Base-by-base conservation (phyloP, 768 basidiomycete genomes). In the Neoboletus subvelutipes region DNA sequence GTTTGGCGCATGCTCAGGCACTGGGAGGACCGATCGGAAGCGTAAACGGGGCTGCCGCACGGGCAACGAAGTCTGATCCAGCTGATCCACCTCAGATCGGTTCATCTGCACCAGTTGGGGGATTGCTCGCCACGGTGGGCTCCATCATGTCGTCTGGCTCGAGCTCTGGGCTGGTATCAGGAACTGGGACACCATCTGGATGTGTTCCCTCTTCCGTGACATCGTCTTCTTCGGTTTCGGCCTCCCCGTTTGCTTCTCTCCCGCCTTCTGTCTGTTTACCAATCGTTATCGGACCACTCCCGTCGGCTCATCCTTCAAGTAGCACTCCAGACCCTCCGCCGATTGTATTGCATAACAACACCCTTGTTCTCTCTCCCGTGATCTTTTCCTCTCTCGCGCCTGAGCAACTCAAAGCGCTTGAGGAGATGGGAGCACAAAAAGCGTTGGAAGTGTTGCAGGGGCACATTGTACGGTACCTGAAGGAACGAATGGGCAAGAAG, bases 281-380 rank as follows among this genome's bases (percentile, higher is more conserved):
- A 10, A 92, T 94, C 57, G 71, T 90, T 37, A 77, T 94, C 42
- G 87, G 85, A 8, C 85, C 88, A 40, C 82, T 88, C 65, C 92
- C 83, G 28, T 76, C 81, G 5, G 81, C 83, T 20, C 85, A 86
- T 60, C 79, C 86, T 15, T 58, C 81, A 69, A 56, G 72, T 5
- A 56, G 66, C 17, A 55, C 72, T n/a, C 76, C 82, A 55, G 80
- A 83, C 51, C 79, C 68, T 57, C 54, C 71, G 24, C 85, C 85
- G 33, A 92, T 97, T 77, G 83, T 92, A 24, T 75, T 95, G 13
- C 92, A 95, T 60, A 87, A 93, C 61, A 87, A 91, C 52, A 87
- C 83, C 31, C 81, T 97, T 22, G 83, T 93, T 54, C 83, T 97
- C 37, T 90, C 92, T 64, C 94, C 94, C 2, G 79, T 81, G 22